phyloP scores from a whole-genome alignment of 1,284 basidiomycete species.

The Wolfiporia cocos region DNA sequence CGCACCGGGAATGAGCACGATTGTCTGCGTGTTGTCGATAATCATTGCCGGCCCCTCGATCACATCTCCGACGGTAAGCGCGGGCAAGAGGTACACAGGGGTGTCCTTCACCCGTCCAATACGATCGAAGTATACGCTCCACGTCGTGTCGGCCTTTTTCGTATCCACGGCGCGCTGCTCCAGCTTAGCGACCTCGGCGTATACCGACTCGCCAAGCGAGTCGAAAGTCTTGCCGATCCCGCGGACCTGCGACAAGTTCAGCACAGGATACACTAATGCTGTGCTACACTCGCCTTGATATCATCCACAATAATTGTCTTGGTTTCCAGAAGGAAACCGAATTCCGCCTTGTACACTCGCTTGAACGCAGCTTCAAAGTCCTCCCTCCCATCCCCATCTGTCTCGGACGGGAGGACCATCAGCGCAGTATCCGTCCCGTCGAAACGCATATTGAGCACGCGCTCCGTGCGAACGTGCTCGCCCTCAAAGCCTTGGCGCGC shows the following conservation, averaged over 20 bases:
- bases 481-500: constrained; percentile 75
- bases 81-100: constrained; percentile 72
- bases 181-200: constrained; percentile 57
- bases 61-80: constrained; percentile 62
- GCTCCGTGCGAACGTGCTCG: constrained; percentile 66
- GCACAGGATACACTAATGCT: too few species aligned
- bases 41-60: constrained; percentile 84
- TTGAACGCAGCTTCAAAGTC: constrained; percentile 82
- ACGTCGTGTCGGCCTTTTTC: constrained; percentile 41
- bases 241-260: constrained; percentile 37
- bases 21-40: constrained; percentile 90
- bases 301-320: constrained; percentile 86
- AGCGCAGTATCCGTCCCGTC: constrained; percentile 89
- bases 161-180: constrained; percentile 34
- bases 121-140: constrained; percentile 78
- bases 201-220: constrained; percentile 75
- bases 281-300: constrained; percentile 79
- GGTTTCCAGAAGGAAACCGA: constrained; percentile 86
- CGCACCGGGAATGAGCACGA: constrained; percentile 72
- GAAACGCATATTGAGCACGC: constrained; percentile 89
- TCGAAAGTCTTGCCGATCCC: constrained; percentile 90
- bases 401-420: constrained; percentile 68
- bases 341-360: constrained; percentile 74
- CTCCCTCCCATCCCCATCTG: constrained; percentile 51
- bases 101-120: constrained; percentile 71